Percentiles rank a stretch among this genome's conserved stretches.
phyloP scores from a whole-genome alignment of 306 rosid genomes.

The Inga laurina region DNA sequence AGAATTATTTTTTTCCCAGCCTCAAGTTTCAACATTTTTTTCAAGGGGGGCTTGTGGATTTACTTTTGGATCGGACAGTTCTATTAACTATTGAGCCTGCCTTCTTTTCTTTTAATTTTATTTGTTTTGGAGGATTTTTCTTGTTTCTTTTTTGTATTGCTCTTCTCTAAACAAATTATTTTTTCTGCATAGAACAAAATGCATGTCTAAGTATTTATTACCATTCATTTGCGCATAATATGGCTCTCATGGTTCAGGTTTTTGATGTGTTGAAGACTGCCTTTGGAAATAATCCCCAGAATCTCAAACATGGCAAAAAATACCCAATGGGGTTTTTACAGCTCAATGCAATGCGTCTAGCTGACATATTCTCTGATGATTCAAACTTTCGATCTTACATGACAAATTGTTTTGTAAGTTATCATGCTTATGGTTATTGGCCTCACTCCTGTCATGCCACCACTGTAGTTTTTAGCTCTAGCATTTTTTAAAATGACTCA shows the following conservation, averaged over 20 bases:
- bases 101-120: background rate
- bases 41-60: background rate
- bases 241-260: conserved; percentile 52
- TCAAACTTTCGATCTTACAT: conserved; percentile 87
- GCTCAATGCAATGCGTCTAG: conserved; percentile 97
- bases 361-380: conserved; percentile 93
- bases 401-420: conserved; percentile 75
- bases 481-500: background rate
- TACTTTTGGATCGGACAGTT: background rate
- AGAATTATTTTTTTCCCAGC: background rate
- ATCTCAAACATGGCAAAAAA: conserved; percentile 47
- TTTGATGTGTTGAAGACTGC: conserved; percentile 76
- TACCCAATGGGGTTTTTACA: conserved; percentile 83
- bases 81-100: background rate
- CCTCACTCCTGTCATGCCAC: conserved; percentile 5
- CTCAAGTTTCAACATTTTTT: background rate
- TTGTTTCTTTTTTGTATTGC: background rate
- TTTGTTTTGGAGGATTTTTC: background rate
- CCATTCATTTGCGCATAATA: conserved; percentile 25
- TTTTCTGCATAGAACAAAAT: background rate
- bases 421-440: conserved; percentile 23
- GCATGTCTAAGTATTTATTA: background rate
- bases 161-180: background rate
- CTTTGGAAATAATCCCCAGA: conserved; percentile 59
- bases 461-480: conserved; percentile 7